Base-by-base conservation (phyloP, 2,329 filamentous ascomycete species). In the Aspergillus piperis region DNA sequence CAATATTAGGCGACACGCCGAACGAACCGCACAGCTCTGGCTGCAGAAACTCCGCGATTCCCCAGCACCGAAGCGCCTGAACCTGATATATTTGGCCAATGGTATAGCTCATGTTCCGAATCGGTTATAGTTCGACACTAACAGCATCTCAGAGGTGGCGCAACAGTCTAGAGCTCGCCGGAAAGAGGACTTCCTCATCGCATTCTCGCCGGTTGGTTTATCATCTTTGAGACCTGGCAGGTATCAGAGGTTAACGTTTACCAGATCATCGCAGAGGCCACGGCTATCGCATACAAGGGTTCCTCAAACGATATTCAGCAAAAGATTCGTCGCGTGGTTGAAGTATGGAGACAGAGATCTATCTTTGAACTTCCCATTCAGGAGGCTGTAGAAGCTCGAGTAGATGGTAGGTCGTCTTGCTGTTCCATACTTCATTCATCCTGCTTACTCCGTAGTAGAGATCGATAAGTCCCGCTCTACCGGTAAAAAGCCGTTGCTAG, bases 141-240 rank as follows among this genome's bases (percentile, higher is more conserved):
- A 76, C 52, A 48, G 48, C 23, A 23, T 62, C 57, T 70, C 64
- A 95, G 95, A 99, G 82, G 93, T 99, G 60, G 90, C 92, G 21
- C 95, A 99, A 74, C 95, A 98, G 73, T 96, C 93, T 23, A 96
- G 96, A 77, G 94, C 91, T 51, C 89, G 94, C 38, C 88, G 90
- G 64, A 97, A 96, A 77, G 88, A 93, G 56, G 95, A 99, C 69
- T 99, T 99, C 68, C 84, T 97, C 13, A 84, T 90, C 62, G 94
- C 95, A 7, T 98, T 96, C 76, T 90, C 94, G 49, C 93, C 95
- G 4, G 85, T 84, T 62, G 64, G 77, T 75, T 7, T 27, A 21
- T 38, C 7, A 41, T 41, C 5, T 21, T 15, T 17, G 8, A 39
- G 7, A 5, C 7, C 8, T 39, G 25, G 1, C 25, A 38, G 4